A percentile compares a stretch with the other conserved stretches of the same genome.
phyloP scores from a whole-genome alignment of 169 alveolate species.

The Plasmodium chabaudi region DNA sequence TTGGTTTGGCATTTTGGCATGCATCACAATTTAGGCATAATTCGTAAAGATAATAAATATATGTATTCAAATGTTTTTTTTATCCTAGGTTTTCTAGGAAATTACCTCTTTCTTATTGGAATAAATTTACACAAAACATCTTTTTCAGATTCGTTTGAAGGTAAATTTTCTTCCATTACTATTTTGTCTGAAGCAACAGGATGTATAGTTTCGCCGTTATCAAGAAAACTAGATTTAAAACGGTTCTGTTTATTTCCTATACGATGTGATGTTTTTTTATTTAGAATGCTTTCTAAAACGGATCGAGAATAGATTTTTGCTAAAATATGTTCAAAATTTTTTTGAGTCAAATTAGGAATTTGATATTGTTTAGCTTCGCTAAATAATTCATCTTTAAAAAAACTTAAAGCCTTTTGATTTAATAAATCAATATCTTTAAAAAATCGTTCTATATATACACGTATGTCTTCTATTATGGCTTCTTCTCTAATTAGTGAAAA shows the following conservation, averaged over 20 bases:
- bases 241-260: background rate
- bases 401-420: constrained; percentile 16
- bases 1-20: too few relatives aligned
- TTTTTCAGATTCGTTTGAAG: background rate
- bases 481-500: constrained; percentile 34
- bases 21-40: too few relatives aligned
- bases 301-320: constrained; percentile 43
- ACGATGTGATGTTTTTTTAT: background rate
- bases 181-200: background rate
- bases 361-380: background rate
- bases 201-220: background rate
- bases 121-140: constrained; percentile 53
- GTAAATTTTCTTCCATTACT: background rate
- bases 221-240: constrained; percentile 34
- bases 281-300: constrained; percentile 38
- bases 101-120: constrained; percentile 65
- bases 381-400: background rate
- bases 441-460: constrained; percentile 27
- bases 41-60: too few relatives aligned
- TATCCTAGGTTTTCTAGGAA: background rate
- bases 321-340: constrained; percentile 35
- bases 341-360: constrained; percentile 9
- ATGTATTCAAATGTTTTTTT: background rate
- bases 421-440: constrained; percentile 23
- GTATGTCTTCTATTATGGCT: constrained; percentile 22